Conservation (phyloP, 768 basidiomycete genomes). For the Crepidotus variabilis region DNA sequence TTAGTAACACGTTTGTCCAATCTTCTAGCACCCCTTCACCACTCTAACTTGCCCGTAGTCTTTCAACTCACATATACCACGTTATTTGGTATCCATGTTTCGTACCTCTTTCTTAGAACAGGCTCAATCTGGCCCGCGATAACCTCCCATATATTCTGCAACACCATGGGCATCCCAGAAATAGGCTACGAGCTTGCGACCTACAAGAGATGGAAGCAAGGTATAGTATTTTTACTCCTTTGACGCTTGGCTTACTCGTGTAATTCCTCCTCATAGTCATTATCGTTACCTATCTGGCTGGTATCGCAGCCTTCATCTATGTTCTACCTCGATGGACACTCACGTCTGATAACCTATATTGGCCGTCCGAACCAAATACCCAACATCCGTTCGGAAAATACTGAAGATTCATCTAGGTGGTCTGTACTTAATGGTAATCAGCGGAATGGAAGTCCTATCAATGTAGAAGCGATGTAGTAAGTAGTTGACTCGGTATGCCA, state of each 20-base stretch:
- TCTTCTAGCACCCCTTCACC: background rate
- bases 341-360: constrained; percentile 18
- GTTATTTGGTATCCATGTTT: constrained; percentile 84
- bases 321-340: constrained; percentile 34
- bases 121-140: constrained; percentile 78
- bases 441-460: too few species aligned
- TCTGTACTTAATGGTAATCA: too few species aligned
- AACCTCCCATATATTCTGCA: constrained; percentile 86
- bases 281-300: constrained; percentile 48
- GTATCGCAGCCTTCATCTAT: constrained; percentile 54
- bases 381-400: too few species aligned
- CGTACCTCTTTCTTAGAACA: constrained; percentile 84
- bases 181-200: constrained; percentile 49
- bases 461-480: too few species aligned
- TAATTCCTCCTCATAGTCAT: constrained; percentile 40
- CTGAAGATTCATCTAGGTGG: too few species aligned
- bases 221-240: constrained; percentile 21
- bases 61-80: constrained; percentile 92
- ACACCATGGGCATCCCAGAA: constrained; percentile 88
- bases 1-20: constrained; percentile 48
- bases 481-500: too few species aligned
- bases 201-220: constrained; percentile 54
- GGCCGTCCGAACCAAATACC: constrained; percentile 6
- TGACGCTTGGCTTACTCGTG: background rate
- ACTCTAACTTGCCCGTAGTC: constrained; percentile 37